phyloP scores from a whole-genome alignment of 805 yeast species.

The Jamesozyma spencerorum region DNA sequence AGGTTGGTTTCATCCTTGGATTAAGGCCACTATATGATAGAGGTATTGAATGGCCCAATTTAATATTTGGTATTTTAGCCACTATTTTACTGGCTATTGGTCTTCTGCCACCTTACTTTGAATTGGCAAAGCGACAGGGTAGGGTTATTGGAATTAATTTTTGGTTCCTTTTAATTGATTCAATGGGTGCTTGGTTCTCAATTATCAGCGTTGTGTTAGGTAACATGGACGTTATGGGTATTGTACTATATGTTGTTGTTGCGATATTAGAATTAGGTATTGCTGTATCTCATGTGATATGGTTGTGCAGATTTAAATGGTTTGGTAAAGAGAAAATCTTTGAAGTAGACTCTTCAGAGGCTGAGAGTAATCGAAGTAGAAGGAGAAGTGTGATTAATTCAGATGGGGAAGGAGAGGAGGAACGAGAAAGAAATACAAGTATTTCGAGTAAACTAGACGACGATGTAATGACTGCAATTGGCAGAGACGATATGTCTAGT shows the following conservation, averaged over 20 bases:
- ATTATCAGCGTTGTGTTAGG: slow-evolving; percentile 54
- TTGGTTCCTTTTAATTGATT: slow-evolving; percentile 63
- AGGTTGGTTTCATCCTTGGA: slow-evolving; percentile 64
- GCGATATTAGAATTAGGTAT: slow-evolving; percentile 73
- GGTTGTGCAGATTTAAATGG: slow-evolving; percentile 46
- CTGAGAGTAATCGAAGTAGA: too few relatives aligned
- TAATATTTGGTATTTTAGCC: slow-evolving; percentile 74
- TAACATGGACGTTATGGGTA: slow-evolving; percentile 67
- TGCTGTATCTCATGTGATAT: slow-evolving; percentile 55
- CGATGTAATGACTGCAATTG: background rate
- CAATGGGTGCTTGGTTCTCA: slow-evolving; percentile 74
- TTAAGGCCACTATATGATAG: slow-evolving; percentile 46
- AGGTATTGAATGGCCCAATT: slow-evolving; percentile 62
- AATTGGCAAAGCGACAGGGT: slow-evolving; percentile 69
- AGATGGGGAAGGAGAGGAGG: background rate
- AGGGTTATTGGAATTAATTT: slow-evolving; percentile 86
- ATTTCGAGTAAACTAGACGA: background rate
- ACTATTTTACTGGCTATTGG: slow-evolving; percentile 69
- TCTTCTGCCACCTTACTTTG: slow-evolving; percentile 81
- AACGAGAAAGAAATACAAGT: background rate
- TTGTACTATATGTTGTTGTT: slow-evolving; percentile 64
- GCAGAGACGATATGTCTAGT: background rate
- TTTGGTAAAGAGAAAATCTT: slow-evolving; percentile 7
- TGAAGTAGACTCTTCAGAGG: too few relatives aligned
- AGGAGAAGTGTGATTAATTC: too few relatives aligned